These are phyloP conservation scores for Thielaviopsis populi DNA, from an alignment of 2,329 filamentous ascomycete genomes.

Conservation along the genomic window DNA sequence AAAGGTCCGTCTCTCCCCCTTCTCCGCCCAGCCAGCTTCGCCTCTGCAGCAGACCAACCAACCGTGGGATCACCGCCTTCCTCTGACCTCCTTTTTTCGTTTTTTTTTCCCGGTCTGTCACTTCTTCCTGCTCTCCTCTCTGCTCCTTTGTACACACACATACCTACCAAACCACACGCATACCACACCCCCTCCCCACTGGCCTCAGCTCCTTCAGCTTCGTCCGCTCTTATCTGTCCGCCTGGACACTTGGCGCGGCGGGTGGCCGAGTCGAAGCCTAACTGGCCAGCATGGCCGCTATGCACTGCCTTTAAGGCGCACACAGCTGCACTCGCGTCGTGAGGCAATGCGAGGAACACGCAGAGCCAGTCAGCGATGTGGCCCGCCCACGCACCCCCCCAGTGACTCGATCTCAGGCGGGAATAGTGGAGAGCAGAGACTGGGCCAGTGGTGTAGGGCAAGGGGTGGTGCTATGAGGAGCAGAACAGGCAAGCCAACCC, in stretches of 20 bases:
- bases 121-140: neutral
- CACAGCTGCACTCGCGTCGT: neutral
- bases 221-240: neutral
- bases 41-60: neutral
- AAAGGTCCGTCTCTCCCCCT: neutral
- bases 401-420: too few species aligned
- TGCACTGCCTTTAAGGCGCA: neutral
- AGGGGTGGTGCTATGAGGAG: neutral
- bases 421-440: neutral
- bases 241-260: neutral
- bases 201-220: neutral
- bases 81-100: neutral
- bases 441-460: neutral
- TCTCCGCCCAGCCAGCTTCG: neutral
- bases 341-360: neutral
- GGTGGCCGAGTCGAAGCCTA: neutral
- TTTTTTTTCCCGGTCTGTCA: neutral
- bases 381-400: too few species aligned
- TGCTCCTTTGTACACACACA: neutral
- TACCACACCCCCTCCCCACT: neutral
- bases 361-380: neutral
- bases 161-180: neutral
- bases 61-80: too few species aligned
- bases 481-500: neutral
- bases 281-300: neutral